Conservation (phyloP, 2,329 filamentous ascomycete species). For the Nannizziopsis arthrosporioides region DNA sequence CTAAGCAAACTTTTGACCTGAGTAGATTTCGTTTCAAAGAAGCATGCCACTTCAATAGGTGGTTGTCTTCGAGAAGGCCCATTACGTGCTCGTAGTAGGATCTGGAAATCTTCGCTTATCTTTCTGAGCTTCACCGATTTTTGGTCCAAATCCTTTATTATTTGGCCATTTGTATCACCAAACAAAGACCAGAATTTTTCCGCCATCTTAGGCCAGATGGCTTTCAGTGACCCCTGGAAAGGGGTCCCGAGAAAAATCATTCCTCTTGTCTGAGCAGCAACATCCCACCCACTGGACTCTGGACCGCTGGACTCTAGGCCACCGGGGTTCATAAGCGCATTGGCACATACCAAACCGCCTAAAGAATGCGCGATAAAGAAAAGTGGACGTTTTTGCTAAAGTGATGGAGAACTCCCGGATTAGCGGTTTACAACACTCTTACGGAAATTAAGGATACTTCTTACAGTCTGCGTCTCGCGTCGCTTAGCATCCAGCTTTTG, state of each 20-base stretch:
- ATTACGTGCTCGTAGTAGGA: background rate
- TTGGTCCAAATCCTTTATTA: no score
- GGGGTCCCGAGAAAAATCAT: background rate
- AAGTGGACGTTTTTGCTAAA: background rate
- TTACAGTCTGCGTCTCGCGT: no score
- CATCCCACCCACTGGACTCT: background rate
- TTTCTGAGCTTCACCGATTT: background rate
- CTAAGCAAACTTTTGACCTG: background rate
- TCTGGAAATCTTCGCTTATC: constrained; percentile 1
- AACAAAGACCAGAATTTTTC: background rate
- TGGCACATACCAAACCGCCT: constrained; percentile 1
- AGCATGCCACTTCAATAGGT: constrained; percentile 4
- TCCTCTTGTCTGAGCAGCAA: background rate
- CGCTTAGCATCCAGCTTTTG: no score
- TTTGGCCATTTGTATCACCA: background rate
- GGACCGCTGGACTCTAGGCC: background rate
- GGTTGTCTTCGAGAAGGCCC: background rate
- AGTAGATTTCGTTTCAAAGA: background rate
- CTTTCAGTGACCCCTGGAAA: background rate
- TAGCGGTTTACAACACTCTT: no score
- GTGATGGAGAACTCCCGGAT: background rate
- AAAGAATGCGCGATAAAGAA: background rate
- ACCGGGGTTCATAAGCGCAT: background rate
- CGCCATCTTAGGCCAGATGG: background rate
- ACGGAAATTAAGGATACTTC: no score